Conservation (phyloP, 163 green algal species). For the Coccomyxa subellipsoidea region DNA sequence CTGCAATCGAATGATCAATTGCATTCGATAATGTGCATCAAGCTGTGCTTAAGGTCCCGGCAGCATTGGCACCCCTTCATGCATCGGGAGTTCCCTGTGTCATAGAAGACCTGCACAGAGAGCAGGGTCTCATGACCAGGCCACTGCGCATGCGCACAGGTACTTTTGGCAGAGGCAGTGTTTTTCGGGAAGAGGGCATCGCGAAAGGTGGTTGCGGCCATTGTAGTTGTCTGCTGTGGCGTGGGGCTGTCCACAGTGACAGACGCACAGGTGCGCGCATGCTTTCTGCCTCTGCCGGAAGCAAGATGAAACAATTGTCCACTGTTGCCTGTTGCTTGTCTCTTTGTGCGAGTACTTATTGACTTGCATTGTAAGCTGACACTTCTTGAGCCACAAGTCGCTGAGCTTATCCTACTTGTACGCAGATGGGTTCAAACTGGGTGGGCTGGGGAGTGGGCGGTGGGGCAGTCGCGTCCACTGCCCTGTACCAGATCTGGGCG, state of each 20-base stretch:
- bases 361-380: too few relatives aligned
- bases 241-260: conserved; percentile 60
- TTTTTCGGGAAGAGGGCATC: conserved; percentile 40
- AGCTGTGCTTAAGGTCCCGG: too few relatives aligned
- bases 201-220: conserved; percentile 17
- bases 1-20: too few relatives aligned
- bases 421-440: conserved; percentile 35
- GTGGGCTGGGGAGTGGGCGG: conserved; percentile 53
- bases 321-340: too few relatives aligned
- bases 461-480: conserved; percentile 32
- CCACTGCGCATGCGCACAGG: too few relatives aligned
- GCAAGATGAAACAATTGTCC: not conserved
- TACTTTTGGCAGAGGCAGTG: conserved; percentile 50
- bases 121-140: too few relatives aligned
- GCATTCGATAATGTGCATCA: not conserved
- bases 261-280: conserved; percentile 40
- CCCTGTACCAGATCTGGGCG: conserved; percentile 61
- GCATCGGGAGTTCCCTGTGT: too few relatives aligned
- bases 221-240: conserved; percentile 33
- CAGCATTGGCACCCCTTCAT: too few relatives aligned
- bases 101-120: too few relatives aligned
- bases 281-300: not conserved
- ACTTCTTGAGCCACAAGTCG: too few relatives aligned
- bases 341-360: too few relatives aligned
- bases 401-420: not conserved